A percentile compares a stretch with the other conserved stretches of the same genome.
Conservation (phyloP, 352 stramenopile species). For the Pythium coloratum region DNA sequence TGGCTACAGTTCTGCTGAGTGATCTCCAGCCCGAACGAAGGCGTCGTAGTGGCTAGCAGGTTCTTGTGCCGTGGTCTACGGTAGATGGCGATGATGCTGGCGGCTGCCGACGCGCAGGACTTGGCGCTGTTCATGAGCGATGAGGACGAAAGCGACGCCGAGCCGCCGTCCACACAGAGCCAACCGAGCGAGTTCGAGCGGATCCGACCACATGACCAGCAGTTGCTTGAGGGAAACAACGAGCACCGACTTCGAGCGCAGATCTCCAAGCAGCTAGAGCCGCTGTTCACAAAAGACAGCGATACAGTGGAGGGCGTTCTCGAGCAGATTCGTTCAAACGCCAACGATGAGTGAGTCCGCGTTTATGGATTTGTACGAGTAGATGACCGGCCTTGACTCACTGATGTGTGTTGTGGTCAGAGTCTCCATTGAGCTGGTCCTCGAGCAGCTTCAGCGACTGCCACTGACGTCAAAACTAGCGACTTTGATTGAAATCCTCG, state of each 20-base stretch:
- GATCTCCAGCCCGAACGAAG: neutral
- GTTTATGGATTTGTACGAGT: too few relatives aligned
- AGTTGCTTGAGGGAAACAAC: conserved; percentile 3
- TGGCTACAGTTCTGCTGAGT: neutral
- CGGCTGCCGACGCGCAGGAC: conserved; percentile 36
- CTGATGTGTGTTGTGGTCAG: conserved; percentile 13
- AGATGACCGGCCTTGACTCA: too few relatives aligned
- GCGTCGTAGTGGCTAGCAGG: too few relatives aligned
- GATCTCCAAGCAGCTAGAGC: conserved; percentile 24
- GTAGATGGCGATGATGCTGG: conserved; percentile 22
- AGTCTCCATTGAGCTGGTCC: conserved; percentile 39
- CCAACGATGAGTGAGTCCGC: conserved; percentile 44
- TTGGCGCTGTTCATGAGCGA: conserved; percentile 47
- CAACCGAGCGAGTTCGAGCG: conserved; percentile 10
- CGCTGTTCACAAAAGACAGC: conserved; percentile 4
- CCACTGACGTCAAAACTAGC: conserved; percentile 34
- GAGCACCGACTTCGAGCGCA: conserved; percentile 15
- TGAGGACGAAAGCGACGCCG: conserved; percentile 27
- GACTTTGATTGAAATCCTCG: conserved; percentile 49
- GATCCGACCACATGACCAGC: neutral
- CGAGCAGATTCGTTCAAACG: conserved; percentile 36
- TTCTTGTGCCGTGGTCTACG: neutral
- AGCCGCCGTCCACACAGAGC: conserved; percentile 24
- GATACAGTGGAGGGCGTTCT: conserved; percentile 38
- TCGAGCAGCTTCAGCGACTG: conserved; percentile 33